Evolutionary conservation across 2,329 filamentous ascomycete genomes (phyloP), one percentile per base, ranked within the genome.

Genomic region (Pseudopithomyces chartarum): DNA sequence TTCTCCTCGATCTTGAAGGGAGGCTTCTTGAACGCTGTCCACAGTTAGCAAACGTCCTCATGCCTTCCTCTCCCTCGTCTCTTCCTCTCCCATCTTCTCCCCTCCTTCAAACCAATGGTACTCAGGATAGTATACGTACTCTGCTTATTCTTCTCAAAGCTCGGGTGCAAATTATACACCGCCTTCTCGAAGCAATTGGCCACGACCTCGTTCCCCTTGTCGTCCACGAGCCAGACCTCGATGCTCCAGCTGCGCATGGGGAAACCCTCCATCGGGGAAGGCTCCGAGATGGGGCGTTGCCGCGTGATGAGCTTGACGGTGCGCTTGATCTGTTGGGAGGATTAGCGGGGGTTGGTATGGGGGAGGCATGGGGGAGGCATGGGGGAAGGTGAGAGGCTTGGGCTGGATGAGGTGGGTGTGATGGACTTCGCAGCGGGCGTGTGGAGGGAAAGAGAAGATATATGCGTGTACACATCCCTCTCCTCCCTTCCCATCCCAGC

Each of bases 201-300:
- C 7, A 90, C 85, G 50, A 92, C 84, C 77, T 96, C 88, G 66
- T 95, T 90, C 66, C 92, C 93, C 61, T 91, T 87, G 68, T 96
- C 90, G 64, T 97, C 92, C 54, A 97, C 77, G 51, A 98, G 78
- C 78, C 86, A 91, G 66, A 99, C 82, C 78, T 90, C 88, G 74
- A 98, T 90, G 65, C 86, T 92, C 95, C 95, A 99, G 78, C 87
- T 83, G 75, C 95, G 89, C 86, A 97, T 93, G 11, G 95, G 95
- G 71, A 93, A 97, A 2, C 92, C 92, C 68, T 93, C 90, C 63
- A 92, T 85, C 38, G 89, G 90, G 13, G 91, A 90, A 19, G 90
- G 87, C 74, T 93, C 92, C 71, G 91, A 86, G 72, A 92, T 90
- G 78, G 92, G 85, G 74, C 88, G 85, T 79, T 98, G 94, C 81